Evolutionary conservation across 257 asterid genomes (phyloP).

Genomic region (Gentiana macrophylla): DNA sequence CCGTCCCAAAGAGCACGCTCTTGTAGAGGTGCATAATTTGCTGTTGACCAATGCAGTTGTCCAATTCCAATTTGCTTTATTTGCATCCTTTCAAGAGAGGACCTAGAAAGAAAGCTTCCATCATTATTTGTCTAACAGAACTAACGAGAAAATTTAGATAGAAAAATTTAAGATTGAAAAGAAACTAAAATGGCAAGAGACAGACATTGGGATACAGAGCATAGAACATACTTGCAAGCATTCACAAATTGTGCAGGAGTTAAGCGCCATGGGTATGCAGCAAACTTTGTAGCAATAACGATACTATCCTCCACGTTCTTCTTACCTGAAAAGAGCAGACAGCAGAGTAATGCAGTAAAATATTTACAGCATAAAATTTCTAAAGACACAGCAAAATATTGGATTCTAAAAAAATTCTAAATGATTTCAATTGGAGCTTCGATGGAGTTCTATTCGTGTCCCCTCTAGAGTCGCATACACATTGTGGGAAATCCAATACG

Average conservation of each 20-base stretch:
- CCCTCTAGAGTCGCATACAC: too few relatives aligned
- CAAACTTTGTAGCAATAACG: conserved; percentile 84
- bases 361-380: too few relatives aligned
- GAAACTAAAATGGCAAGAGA: too few relatives aligned
- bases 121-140: neutral
- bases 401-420: too few relatives aligned
- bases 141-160: neutral
- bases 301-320: conserved; percentile 37
- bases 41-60: conserved; percentile 98
- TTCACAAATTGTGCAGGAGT: conserved; percentile 79
- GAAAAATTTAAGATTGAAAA: too few relatives aligned
- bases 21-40: conserved; percentile 87
- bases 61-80: conserved; percentile 85
- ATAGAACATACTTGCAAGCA: conserved; percentile 66
- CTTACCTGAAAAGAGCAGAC: conserved; percentile 33
- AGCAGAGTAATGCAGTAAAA: neutral
- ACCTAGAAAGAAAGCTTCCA: conserved; percentile 29
- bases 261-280: conserved; percentile 97
- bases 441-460: too few relatives aligned
- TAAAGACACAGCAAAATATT: too few relatives aligned
- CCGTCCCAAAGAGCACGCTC: conserved; percentile 99
- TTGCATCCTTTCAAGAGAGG: conserved; percentile 68
- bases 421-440: too few relatives aligned
- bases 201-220: conserved; percentile 5
- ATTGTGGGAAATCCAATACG: too few relatives aligned